phyloP scores from a whole-genome alignment of 306 rosid genomes.

The Crataegus laevigata region DNA sequence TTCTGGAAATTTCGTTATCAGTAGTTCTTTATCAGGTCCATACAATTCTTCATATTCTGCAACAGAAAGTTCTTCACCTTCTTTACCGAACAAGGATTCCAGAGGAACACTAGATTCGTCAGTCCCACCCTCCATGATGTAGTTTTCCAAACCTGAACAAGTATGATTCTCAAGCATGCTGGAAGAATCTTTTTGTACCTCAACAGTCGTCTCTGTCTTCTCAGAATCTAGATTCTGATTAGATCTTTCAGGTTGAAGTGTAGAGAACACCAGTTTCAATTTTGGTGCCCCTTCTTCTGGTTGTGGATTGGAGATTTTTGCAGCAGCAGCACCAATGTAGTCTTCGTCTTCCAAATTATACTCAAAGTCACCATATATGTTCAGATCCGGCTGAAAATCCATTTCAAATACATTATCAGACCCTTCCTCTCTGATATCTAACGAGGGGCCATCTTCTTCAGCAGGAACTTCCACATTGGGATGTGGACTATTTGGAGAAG shows the following conservation, averaged over 20 bases:
- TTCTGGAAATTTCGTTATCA: conserved; percentile 28
- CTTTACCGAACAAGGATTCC: conserved; percentile 34
- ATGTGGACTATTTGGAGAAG: conserved; percentile 76
- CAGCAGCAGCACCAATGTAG: conserved; percentile 57
- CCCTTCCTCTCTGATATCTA: conserved; percentile 26
- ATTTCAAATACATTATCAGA: conserved; percentile 65
- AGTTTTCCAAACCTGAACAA: conserved; percentile 20
- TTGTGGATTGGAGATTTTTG: conserved; percentile 38
- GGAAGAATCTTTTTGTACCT: conserved; percentile 34
- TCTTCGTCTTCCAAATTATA: conserved; percentile 89
- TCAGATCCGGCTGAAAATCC: conserved; percentile 66
- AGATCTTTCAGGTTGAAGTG: conserved; percentile 40
- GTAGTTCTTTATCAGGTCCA: conserved; percentile 76
- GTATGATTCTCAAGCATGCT: conserved; percentile 23
- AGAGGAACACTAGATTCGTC: conserved; percentile 45
- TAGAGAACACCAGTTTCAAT: conserved; percentile 80
- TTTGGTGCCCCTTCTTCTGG: conserved; percentile 57
- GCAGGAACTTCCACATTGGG: conserved; percentile 28
- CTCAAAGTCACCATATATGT: conserved; percentile 95
- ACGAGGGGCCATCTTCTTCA: conserved; percentile 27
- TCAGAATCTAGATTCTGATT: conserved; percentile 27
- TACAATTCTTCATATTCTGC: conserved; percentile 83
- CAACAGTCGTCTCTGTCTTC: conserved; percentile 31
- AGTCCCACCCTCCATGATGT: conserved; percentile 27
- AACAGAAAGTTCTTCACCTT: conserved; percentile 54